Percentiles rank a stretch among this genome's conserved stretches.
Evolutionary conservation across 371 early-diverging fungal genomes (phyloP).

Genomic region (Actinomortierella ambigua): DNA sequence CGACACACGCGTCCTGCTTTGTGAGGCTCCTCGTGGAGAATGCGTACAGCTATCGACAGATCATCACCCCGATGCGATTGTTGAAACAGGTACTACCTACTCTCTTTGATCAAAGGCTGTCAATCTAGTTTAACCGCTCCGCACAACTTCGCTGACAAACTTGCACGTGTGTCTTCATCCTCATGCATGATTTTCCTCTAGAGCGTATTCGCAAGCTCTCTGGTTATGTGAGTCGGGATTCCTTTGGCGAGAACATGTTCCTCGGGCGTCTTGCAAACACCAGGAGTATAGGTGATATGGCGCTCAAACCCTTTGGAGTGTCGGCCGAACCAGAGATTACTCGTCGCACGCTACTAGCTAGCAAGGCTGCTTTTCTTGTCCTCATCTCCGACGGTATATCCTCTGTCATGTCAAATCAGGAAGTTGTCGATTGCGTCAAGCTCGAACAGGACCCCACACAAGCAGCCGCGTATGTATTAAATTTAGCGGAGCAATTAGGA

Average conservation of each 20-base stretch:
- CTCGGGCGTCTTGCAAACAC: conserved; percentile 75
- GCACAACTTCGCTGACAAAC: background rate
- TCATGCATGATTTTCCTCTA: background rate
- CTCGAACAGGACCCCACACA: conserved; percentile 54
- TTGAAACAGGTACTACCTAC: conserved; percentile 51
- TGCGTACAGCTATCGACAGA: conserved; percentile 60
- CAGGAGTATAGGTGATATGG: conserved; percentile 76
- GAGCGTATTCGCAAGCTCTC: conserved; percentile 65
- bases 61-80: conserved; percentile 66
- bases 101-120: too few species aligned
- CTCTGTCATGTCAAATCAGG: conserved; percentile 79
- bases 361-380: conserved; percentile 60
- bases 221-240: conserved; percentile 71
- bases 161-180: background rate
- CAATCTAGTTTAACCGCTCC: too few species aligned
- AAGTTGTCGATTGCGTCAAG: conserved; percentile 75
- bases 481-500: conserved; percentile 75
- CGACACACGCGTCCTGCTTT: conserved; percentile 62
- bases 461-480: conserved; percentile 66
- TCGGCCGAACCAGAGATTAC: conserved; percentile 77
- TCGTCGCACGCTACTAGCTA: conserved; percentile 50
- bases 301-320: conserved; percentile 75
- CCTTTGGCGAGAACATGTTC: conserved; percentile 77
- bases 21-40: conserved; percentile 60
- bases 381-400: conserved; percentile 78